Base-by-base conservation (phyloP, 1,284 basidiomycete genomes). In the Rhodotorula mucilaginosa region DNA sequence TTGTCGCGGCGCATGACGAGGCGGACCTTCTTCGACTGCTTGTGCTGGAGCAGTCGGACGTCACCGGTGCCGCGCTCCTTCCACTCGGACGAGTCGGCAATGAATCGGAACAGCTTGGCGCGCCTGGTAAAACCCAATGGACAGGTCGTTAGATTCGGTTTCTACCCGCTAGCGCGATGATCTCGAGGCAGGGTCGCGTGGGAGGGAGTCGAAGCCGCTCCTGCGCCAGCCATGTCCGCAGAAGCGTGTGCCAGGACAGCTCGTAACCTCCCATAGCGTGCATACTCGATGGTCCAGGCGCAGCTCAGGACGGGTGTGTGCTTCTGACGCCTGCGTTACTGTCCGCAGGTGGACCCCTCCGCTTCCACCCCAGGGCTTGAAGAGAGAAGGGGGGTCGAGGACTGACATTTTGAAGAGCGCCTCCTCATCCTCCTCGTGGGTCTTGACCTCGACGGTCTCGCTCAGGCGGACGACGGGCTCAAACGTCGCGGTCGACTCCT, bases 1-100 rank as follows among this genome's bases (percentile, higher is more conserved):
- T 98, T 98, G 87, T 99, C 97, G 83, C 97, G 91, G 84, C 97
- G 87, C 97, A 99, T 99, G 81, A 99, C 93, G 74, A 99, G 88
- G 73, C 97, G 88, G 79, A 97, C 87, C 84, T 97, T 98, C 85
- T 90, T 88, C 58, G 89, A 91, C 80, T 88, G 87, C 83, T 91
- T 94, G 86, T 97, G 91, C 80, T 89, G 85, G 75, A 97, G 87
- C 71, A 97, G 85, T 80, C 91, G 89, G 76, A 93, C 92, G 80
- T 96, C 93, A 60, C 93, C 94, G 31, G 93, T 97, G 59, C 92
- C 93, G 58, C 93, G 84, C 84, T 98, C 95, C 83, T 99, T 99
- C 97, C 97, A 99, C 83, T 99, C 95, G 73, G 88, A 86, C 70
- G 88, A 85, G 58, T 82, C 84, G 78, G 87, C 84, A 78, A 92